phyloP scores from a whole-genome alignment of 2,329 filamentous ascomycete species.

The Leptoxyphium fumago region DNA sequence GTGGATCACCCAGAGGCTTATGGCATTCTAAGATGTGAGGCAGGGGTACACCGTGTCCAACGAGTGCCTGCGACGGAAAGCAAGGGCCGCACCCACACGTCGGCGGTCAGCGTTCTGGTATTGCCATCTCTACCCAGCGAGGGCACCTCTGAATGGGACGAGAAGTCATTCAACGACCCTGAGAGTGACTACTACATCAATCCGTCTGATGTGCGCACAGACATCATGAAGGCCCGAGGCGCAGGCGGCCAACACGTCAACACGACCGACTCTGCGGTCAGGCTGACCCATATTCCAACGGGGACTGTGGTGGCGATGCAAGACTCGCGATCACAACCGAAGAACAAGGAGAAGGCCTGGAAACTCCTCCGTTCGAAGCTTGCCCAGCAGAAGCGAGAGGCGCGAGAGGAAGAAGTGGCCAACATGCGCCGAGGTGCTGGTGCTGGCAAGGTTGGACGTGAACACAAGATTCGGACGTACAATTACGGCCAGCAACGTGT shows the following conservation, averaged over 20 bases:
- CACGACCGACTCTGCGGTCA: conserved; percentile 90
- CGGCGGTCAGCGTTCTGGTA: conserved; percentile 82
- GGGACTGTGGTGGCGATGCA: conserved; percentile 83
- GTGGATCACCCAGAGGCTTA: conserved; percentile 66
- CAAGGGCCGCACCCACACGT: conserved; percentile 85
- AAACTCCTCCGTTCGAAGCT: conserved; percentile 65
- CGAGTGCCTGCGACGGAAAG: conserved; percentile 81
- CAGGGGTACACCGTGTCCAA: conserved; percentile 90
- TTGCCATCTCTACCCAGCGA: conserved; percentile 63
- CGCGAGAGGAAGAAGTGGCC: conserved; percentile 66
- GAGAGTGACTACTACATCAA: conserved; percentile 86
- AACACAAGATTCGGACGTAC: conserved; percentile 89
- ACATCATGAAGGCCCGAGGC: conserved; percentile 83
- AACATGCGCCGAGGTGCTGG: conserved; percentile 63
- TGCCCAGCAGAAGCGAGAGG: conserved; percentile 65
- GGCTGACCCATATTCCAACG: conserved; percentile 79
- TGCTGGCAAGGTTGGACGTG: conserved; percentile 66
- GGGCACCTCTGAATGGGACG: conserved; percentile 33
- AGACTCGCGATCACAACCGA: conserved; percentile 76
- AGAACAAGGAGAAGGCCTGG: conserved; percentile 83
- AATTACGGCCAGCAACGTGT: conserved; percentile 68
- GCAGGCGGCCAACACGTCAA: conserved; percentile 97
- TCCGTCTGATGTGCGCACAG: conserved; percentile 63
- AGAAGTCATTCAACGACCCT: conserved; percentile 59
- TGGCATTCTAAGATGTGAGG: conserved; percentile 67